Evolutionary conservation across 2,329 filamentous ascomycete genomes (phyloP).

Genomic region (Alternaria rosae): DNA sequence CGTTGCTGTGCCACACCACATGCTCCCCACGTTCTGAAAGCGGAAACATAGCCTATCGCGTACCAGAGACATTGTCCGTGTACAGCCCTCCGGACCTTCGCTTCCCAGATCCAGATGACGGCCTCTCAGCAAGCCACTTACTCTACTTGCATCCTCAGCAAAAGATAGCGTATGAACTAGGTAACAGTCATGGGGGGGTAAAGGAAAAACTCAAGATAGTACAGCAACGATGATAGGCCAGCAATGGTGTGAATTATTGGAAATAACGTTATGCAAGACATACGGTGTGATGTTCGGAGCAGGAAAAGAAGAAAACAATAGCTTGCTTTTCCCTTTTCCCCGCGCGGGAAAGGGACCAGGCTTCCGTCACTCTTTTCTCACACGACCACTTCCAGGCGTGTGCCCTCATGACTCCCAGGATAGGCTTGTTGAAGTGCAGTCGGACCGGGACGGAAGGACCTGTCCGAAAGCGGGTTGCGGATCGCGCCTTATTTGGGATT

Average conservation of each 20-base stretch:
- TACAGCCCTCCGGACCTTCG: not conserved
- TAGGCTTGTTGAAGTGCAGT: not conserved
- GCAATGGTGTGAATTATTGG: not conserved
- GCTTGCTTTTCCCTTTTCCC: not conserved
- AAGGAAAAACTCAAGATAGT: not conserved
- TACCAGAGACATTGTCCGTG: not conserved
- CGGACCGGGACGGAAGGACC: conserved; percentile 2
- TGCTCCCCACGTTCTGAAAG: conserved; percentile 3
- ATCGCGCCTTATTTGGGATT: conserved; percentile 55
- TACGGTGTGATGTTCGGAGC: not conserved
- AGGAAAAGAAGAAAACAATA: not conserved
- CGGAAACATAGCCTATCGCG: conserved; percentile 4
- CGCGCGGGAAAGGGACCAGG: not conserved
- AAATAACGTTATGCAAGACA: conserved; percentile 5
- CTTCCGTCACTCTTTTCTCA: not conserved
- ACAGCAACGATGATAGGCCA: not conserved
- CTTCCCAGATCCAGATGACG: not conserved
- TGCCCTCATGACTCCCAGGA: conserved; percentile 11
- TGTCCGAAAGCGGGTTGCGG: conserved; percentile 4
- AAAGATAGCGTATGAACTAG: not conserved
- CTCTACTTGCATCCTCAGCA: not conserved
- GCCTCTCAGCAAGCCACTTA: conserved; percentile 1
- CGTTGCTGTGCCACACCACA: conserved; percentile 2
- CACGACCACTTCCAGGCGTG: not conserved
- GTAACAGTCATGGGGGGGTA: not conserved